phyloP scores from a whole-genome alignment of 1,284 basidiomycete genomes.

The Ceratobasidium sp. region DNA sequence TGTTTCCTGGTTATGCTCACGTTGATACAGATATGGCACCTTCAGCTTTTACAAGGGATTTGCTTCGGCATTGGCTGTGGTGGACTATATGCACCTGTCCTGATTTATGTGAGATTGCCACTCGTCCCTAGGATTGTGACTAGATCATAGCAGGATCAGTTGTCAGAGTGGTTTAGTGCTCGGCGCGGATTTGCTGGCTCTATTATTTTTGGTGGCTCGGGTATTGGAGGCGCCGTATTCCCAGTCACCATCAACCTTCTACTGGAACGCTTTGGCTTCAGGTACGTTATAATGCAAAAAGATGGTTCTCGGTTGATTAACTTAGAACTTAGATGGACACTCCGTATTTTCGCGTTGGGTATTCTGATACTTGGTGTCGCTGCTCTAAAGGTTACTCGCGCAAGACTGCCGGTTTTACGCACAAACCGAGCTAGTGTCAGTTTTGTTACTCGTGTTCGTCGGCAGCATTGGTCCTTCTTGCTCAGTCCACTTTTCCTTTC shows the following conservation, averaged over 20 bases:
- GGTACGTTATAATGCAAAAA: slow-evolving; percentile 41
- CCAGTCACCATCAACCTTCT: slow-evolving; percentile 41
- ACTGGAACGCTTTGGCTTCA: slow-evolving; percentile 41
- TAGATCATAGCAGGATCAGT: slow-evolving; percentile 2
- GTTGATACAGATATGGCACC: slow-evolving; percentile 35
- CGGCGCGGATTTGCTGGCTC: slow-evolving; percentile 36
- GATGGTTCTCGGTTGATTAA: too few species aligned
- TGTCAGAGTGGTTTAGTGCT: slow-evolving; percentile 42
- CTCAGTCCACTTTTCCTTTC: slow-evolving; percentile 23
- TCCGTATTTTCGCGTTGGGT: slow-evolving; percentile 27
- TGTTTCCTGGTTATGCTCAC: background rate
- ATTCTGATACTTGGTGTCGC: slow-evolving; percentile 22
- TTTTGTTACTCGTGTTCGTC: background rate
- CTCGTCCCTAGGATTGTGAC: background rate
- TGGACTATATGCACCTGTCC: slow-evolving; percentile 39
- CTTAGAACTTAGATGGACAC: too few species aligned
- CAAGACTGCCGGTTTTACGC: slow-evolving; percentile 18
- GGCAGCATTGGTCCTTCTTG: slow-evolving; percentile 31
- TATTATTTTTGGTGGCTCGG: slow-evolving; percentile 42
- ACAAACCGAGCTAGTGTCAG: background rate
- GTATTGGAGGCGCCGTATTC: slow-evolving; percentile 42
- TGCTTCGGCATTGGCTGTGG: slow-evolving; percentile 35
- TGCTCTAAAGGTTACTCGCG: slow-evolving; percentile 20
- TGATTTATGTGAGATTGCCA: slow-evolving; percentile 35
- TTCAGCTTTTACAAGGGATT: slow-evolving; percentile 36